phyloP scores from a whole-genome alignment of 192 early-diverging fungal genomes.

The Coemansia sp. region DNA sequence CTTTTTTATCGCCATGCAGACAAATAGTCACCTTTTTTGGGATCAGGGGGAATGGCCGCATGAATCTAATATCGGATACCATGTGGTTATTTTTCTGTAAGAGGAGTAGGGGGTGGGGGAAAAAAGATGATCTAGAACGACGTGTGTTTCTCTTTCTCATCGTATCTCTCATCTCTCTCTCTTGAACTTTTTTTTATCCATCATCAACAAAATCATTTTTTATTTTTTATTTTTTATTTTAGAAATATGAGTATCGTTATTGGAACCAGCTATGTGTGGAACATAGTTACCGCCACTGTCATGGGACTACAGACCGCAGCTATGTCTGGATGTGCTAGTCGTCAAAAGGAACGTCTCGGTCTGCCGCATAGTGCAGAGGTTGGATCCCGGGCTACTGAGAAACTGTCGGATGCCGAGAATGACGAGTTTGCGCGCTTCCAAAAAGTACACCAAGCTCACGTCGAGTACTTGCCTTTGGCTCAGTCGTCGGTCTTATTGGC shows the following conservation, averaged over 20 bases:
- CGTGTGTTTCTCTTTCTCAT: neutral
- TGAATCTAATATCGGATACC: constrained; percentile 1
- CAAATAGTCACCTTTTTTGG: neutral
- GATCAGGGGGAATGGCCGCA: neutral
- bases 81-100: neutral
- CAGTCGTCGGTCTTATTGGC: constrained; percentile 53
- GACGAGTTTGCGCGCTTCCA: constrained; percentile 55
- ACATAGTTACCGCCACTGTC: constrained; percentile 52
- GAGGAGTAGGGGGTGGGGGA: neutral
- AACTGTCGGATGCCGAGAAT: constrained; percentile 54
- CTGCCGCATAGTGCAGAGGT: constrained; percentile 48
- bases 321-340: constrained; percentile 45
- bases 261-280: constrained; percentile 58
- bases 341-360: constrained; percentile 38
- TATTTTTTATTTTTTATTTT: neutral
- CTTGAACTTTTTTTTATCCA: neutral
- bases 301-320: constrained; percentile 52
- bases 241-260: constrained; percentile 51
- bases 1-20: neutral
- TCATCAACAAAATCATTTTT: neutral
- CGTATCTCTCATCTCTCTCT: neutral
- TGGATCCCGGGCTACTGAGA: constrained; percentile 45
- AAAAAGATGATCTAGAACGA: neutral
- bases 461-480: constrained; percentile 50
- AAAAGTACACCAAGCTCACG: constrained; percentile 52